phyloP scores from a whole-genome alignment of 1,139 yeast genomes.

The Zygosaccharomyces sapae region DNA sequence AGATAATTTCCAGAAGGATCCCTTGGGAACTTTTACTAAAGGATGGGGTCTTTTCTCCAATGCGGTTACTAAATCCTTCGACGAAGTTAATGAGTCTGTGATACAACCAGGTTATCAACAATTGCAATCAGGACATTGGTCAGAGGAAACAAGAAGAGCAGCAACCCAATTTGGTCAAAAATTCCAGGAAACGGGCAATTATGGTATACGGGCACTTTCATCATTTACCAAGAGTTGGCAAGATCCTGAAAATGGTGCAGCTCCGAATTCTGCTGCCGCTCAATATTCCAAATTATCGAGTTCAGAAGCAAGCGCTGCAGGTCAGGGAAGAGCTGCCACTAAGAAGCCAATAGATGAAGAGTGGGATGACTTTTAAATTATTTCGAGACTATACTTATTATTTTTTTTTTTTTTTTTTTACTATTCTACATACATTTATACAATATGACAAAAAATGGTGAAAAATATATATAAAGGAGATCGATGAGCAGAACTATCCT shows the following conservation, averaged over 20 bases:
- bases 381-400: background rate
- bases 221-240: conserved; percentile 50
- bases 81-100: conserved; percentile 80
- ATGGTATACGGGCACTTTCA: conserved; percentile 62
- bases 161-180: conserved; percentile 94
- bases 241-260: conserved; percentile 13
- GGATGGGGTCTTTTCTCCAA: conserved; percentile 94
- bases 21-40: conserved; percentile 78
- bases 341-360: conserved; percentile 27
- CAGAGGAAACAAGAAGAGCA: conserved; percentile 80
- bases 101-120: conserved; percentile 85
- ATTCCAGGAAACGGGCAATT: conserved; percentile 82
- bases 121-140: conserved; percentile 73
- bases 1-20: conserved; percentile 79
- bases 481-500: background rate
- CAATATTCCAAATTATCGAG: conserved; percentile 46
- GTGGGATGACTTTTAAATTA: conserved; percentile 33
- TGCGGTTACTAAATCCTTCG: conserved; percentile 75
- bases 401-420: conserved; percentile 4
- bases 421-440: background rate
- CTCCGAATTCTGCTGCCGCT: conserved; percentile 18
- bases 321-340: conserved; percentile 21
- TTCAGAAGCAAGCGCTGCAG: conserved; percentile 45
- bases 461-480: background rate
- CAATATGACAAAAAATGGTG: conserved; percentile 1